Conservation (phyloP, 2,329 filamentous ascomycete genomes). For the Sporothrix euskadiensis region DNA sequence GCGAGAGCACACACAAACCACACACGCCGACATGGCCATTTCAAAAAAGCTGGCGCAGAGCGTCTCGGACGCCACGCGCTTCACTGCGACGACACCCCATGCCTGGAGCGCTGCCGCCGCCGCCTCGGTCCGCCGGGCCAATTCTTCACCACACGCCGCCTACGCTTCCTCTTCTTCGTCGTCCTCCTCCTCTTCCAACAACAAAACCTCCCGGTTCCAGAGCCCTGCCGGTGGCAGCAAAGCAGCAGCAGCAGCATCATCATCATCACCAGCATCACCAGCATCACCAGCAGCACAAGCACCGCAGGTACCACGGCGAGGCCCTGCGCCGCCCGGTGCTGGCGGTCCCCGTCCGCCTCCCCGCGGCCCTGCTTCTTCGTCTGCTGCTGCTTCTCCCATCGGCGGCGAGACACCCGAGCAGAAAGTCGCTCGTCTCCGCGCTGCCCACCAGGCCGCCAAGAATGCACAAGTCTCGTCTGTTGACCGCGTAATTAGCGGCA, state of each 20-base stretch:
- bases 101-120: conserved; percentile 61
- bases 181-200: conserved; percentile 17
- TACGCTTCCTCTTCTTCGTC: conserved; percentile 22
- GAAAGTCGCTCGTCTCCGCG: conserved; percentile 67
- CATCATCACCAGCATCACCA: not conserved
- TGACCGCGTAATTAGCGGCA: conserved; percentile 52
- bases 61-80: conserved; percentile 78
- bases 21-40: conserved; percentile 27
- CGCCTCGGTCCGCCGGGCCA: conserved; percentile 33
- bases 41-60: conserved; percentile 53
- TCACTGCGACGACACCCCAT: conserved; percentile 69
- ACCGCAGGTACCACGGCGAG: not conserved
- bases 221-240: conserved; percentile 3
- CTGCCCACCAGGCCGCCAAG: conserved; percentile 67
- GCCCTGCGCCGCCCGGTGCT: conserved; percentile 27
- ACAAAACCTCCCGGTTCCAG: conserved; percentile 32
- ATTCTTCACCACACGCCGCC: conserved; percentile 10
- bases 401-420: conserved; percentile 65
- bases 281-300: not conserved
- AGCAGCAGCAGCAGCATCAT: not conserved
- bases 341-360: conserved; percentile 28
- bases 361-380: conserved; percentile 20
- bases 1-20: not conserved
- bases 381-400: conserved; percentile 10
- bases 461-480: conserved; percentile 56